Conservation (phyloP, 345 rosid species). For the Barbarea vulgaris region DNA sequence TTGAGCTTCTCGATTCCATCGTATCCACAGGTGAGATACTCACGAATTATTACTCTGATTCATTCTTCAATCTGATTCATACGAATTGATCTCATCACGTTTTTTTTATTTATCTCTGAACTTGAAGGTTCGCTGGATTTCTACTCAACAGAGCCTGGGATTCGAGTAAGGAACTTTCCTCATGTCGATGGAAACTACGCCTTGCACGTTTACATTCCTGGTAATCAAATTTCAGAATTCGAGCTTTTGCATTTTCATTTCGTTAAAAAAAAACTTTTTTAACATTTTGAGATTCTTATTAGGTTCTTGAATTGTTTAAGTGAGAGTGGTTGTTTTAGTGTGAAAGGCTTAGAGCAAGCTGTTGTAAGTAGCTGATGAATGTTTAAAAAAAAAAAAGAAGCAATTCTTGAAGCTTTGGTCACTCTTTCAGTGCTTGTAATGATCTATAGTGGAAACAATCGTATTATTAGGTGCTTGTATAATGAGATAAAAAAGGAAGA, state of each 20-base stretch:
- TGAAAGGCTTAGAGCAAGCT: not conserved
- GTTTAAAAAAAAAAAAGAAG: too few relatives aligned
- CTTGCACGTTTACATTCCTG: conserved; percentile 88
- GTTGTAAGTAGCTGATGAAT: not conserved
- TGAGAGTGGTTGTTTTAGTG: not conserved
- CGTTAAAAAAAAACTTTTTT: not conserved
- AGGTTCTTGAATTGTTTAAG: not conserved
- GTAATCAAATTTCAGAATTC: conserved; percentile 39
- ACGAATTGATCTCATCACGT: not conserved
- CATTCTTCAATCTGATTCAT: conserved; percentile 12
- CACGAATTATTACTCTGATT: not conserved
- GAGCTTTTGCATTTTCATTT: not conserved
- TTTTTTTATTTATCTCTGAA: not conserved
- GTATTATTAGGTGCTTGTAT: too few relatives aligned
- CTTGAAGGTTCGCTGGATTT: conserved; percentile 39
- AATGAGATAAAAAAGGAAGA: not conserved
- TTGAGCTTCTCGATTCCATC: conserved; percentile 66
- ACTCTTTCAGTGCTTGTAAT: too few relatives aligned
- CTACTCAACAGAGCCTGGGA: conserved; percentile 42
- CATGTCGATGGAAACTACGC: conserved; percentile 89
- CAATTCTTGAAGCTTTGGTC: too few relatives aligned
- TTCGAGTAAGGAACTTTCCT: conserved; percentile 80
- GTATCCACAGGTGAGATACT: conserved; percentile 52
- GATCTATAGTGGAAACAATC: too few relatives aligned
- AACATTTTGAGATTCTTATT: not conserved